These are phyloP conservation scores for Debaryomyces subglobosus DNA, from an alignment of 1,139 yeast species.

Conservation along the genomic window DNA sequence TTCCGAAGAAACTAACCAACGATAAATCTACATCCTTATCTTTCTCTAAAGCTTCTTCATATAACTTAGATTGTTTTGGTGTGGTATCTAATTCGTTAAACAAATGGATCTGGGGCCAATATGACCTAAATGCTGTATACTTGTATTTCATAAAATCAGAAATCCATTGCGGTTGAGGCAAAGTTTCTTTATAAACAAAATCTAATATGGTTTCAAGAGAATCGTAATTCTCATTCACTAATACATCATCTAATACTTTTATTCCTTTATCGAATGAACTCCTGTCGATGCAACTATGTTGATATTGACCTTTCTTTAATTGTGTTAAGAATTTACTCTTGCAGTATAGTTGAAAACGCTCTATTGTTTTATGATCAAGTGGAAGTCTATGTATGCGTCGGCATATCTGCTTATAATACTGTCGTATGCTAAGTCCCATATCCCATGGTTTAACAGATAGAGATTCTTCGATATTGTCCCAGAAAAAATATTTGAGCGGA, in stretches of 20 bases:
- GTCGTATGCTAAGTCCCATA: slow-evolving; percentile 4
- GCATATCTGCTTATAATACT: slow-evolving; percentile 19
- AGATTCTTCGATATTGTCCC: not conserved
- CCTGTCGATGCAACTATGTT: slow-evolving; percentile 13
- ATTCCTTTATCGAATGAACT: slow-evolving; percentile 15
- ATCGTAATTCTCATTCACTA: slow-evolving; percentile 31
- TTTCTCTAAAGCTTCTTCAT: slow-evolving; percentile 15
- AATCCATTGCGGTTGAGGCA: slow-evolving; percentile 23
- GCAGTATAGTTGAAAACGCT: not conserved
- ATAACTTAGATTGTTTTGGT: slow-evolving; percentile 11
- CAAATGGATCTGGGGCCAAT: slow-evolving; percentile 44
- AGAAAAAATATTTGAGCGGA: not conserved
- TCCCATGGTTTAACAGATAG: not conserved
- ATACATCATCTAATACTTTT: slow-evolving; percentile 27
- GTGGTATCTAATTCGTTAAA: slow-evolving; percentile 29
- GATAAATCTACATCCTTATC: slow-evolving; percentile 17
- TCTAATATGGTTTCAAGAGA: slow-evolving; percentile 31
- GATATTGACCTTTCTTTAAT: slow-evolving; percentile 7
- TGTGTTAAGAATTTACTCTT: slow-evolving; percentile 13
- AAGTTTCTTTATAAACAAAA: slow-evolving; percentile 25
- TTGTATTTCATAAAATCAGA: slow-evolving; percentile 23
- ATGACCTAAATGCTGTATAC: slow-evolving; percentile 24
- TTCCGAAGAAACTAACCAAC: slow-evolving; percentile 17
- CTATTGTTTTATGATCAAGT: slow-evolving; percentile 5
- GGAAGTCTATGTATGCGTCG: slow-evolving; percentile 26